Evolutionary conservation across 768 basidiomycete species (phyloP), one percentile per base, ranked within the genome.

Genomic region (Kwoniella sp.): DNA sequence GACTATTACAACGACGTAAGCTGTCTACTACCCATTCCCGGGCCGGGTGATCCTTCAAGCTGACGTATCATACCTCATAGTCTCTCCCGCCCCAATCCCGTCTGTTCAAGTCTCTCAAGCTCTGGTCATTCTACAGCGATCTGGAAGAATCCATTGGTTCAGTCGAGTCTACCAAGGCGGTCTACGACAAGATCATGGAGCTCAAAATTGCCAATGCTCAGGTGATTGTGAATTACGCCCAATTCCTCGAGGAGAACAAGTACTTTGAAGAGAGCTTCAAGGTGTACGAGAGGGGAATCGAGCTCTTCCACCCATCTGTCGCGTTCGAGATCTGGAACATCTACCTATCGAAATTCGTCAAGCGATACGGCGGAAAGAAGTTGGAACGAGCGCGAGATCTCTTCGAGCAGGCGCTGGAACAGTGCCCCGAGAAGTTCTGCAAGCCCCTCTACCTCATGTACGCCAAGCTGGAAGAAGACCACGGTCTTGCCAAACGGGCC

Each of bases 291-390:
- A 88, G 94, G 26, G 96, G 96, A 53, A 92, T 95, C 11, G 95
- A 98, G 69, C 83, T 98, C 30, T 98, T 98, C 84, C 95, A 94
- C 9, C 98, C 92, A 85, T 96, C 96, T 0, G 88, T 98, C 66
- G 94, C 93, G 2, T 98, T 97, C 80, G 96, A 99, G 82, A 88
- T 99, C 69, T 98, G 96, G 95, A 98, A 99, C 80, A 96, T 96
- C 58, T 99, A 98, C 81, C 83, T 99, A 22, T 89, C 92, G 50
- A 98, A 98, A 82, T 99, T 99, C 79, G 86, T 94, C 65, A 93
- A 92, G 81, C 90, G 96, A 82, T 97, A 94, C 82, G 93, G 90
- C 31, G 96, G 96, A 4, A 85, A 89, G 48, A 99, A 97, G 81
- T 83, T 99, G 8, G 96, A 98, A 80, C 88, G 96, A 57, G 87